These are phyloP conservation scores for Closterium sp. DNA, from an alignment of 139 green algal species.

Conservation along the genomic window DNA sequence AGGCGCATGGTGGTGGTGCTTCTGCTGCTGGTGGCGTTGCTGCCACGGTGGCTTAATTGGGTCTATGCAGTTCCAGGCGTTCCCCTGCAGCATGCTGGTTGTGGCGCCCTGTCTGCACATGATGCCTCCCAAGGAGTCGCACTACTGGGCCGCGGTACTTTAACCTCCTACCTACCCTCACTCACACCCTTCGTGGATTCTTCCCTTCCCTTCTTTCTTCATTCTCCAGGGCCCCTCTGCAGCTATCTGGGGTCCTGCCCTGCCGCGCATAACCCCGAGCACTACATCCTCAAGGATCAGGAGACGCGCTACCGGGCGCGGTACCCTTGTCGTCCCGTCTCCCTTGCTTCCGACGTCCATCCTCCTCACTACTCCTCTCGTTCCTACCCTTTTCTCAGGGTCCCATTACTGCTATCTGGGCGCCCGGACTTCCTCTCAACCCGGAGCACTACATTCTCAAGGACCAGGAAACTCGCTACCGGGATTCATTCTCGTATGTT, in stretches of 20 bases:
- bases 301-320: constrained; percentile 95
- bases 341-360: no score
- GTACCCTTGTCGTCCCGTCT: no score
- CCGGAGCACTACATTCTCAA: constrained; percentile 12
- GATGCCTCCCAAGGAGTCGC: constrained; percentile 76
- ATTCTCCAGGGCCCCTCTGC: not conserved
- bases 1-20: not conserved
- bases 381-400: no score
- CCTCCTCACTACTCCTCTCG: no score
- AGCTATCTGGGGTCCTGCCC: not conserved
- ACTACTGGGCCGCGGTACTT: constrained; percentile 98
- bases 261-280: constrained; percentile 17
- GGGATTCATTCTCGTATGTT: no score
- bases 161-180: constrained; percentile 75
- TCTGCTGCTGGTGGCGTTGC: not conserved
- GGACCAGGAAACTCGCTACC: constrained; percentile 13
- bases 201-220: not conserved
- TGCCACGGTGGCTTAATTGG: not conserved
- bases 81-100: constrained; percentile 55
- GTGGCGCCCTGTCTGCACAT: constrained; percentile 97
- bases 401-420: no score
- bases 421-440: not conserved
- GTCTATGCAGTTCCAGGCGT: no score
- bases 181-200: no score
- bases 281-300: constrained; percentile 48